Percentiles rank a stretch among this genome's conserved stretches.
phyloP scores from a whole-genome alignment of 2,329 filamentous ascomycete genomes.

The Grosmannia clavigera region DNA sequence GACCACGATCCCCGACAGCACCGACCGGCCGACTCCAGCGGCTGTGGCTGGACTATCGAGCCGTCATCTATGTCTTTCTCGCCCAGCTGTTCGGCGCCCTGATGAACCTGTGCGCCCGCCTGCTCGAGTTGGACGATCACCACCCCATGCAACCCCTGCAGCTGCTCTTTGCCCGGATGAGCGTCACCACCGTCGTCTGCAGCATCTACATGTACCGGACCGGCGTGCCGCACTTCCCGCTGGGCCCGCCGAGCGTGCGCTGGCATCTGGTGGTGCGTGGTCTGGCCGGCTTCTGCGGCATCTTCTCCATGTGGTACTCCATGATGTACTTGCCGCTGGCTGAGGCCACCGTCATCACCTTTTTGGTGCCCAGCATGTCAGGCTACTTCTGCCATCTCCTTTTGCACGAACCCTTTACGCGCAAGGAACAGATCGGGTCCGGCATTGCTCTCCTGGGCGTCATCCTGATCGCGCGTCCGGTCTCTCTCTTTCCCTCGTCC shows the following conservation, averaged over 20 bases:
- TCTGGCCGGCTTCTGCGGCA: slow-evolving; percentile 42
- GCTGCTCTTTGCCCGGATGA: slow-evolving; percentile 71
- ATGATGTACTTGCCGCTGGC: slow-evolving; percentile 69
- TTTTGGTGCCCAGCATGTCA: slow-evolving; percentile 66
- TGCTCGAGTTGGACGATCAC: slow-evolving; percentile 56
- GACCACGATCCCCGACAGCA: neutral
- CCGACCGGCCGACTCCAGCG: neutral
- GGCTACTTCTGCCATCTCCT: slow-evolving; percentile 71
- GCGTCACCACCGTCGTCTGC: slow-evolving; percentile 55
- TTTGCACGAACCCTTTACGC: slow-evolving; percentile 64
- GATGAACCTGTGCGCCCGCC: slow-evolving; percentile 73
- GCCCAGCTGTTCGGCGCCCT: slow-evolving; percentile 71
- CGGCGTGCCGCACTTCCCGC: slow-evolving; percentile 54
- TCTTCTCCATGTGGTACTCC: slow-evolving; percentile 60
- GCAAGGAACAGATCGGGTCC: slow-evolving; percentile 63
- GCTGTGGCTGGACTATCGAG: slow-evolving; percentile 56
- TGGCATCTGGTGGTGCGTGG: slow-evolving; percentile 42
- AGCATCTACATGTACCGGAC: slow-evolving; percentile 62
- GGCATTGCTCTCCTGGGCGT: slow-evolving; percentile 68
- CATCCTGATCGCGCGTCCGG: slow-evolving; percentile 66
- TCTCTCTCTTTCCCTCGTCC: slow-evolving; percentile 20
- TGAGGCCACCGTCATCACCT: slow-evolving; percentile 83
- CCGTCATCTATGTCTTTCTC: slow-evolving; percentile 58
- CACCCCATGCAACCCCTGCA: slow-evolving; percentile 71
- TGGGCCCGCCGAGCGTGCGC: slow-evolving; percentile 56